phyloP scores from a whole-genome alignment of 1,284 basidiomycete genomes.

The Trichosporon asahii region DNA sequence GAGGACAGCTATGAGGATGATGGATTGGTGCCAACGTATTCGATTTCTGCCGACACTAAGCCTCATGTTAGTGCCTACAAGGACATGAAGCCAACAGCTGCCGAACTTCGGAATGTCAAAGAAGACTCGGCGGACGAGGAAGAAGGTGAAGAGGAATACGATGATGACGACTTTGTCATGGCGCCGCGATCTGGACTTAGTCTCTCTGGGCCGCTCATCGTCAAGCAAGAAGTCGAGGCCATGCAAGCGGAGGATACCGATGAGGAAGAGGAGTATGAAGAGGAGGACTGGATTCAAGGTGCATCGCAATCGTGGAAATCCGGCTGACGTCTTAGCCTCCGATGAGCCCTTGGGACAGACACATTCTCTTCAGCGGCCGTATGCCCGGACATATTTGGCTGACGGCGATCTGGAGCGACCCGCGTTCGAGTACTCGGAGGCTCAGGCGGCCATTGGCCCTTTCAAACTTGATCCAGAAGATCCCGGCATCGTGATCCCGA shows the following conservation, averaged over 20 bases:
- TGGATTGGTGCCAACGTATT: not conserved
- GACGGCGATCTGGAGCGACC: conserved; percentile 22
- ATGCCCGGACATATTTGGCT: not conserved
- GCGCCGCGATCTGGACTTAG: not conserved
- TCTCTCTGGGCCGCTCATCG: no score
- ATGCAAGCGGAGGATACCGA: conserved; percentile 3
- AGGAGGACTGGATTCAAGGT: conserved; percentile 1
- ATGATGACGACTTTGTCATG: not conserved
- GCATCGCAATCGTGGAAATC: not conserved
- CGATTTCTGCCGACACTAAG: not conserved
- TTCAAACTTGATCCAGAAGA: conserved; percentile 29
- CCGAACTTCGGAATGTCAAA: not conserved
- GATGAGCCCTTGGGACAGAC: no score
- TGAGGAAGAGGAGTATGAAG: conserved; percentile 32
- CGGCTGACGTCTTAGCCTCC: not conserved
- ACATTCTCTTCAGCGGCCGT: no score
- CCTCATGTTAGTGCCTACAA: not conserved
- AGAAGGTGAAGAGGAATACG: conserved; percentile 13
- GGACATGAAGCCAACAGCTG: not conserved
- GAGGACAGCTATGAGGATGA: conserved; percentile 12
- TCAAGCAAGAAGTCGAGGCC: not conserved
- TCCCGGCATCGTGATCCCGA: conserved; percentile 44
- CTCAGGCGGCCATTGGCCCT: conserved; percentile 27
- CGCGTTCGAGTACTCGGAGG: conserved; percentile 20
- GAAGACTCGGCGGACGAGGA: not conserved